Evolutionary conservation across 1,284 basidiomycete species (phyloP).

Genomic region (Cutaneotrichosporon sp.): DNA sequence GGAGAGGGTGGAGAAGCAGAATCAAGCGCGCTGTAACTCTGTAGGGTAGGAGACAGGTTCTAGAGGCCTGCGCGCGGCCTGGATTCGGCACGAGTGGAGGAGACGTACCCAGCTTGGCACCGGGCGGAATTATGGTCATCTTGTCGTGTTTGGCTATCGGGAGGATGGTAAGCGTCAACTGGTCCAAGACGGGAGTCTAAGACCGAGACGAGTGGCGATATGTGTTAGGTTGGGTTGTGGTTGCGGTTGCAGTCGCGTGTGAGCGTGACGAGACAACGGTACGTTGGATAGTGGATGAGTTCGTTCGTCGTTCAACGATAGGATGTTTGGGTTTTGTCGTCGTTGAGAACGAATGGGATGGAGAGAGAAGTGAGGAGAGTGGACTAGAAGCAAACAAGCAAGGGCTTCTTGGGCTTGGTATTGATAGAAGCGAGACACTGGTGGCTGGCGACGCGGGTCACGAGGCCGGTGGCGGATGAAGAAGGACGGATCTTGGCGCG

Average conservation of each 20-base stretch:
- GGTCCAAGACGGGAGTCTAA: background rate
- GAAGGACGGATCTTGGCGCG: background rate
- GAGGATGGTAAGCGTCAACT: background rate
- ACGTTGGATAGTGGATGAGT: background rate
- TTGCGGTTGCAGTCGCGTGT: background rate
- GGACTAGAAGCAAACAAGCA: background rate
- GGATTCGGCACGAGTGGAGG: background rate
- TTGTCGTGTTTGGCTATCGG: slow-evolving; percentile 4
- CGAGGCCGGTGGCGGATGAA: background rate
- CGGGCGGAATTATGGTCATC: slow-evolving; percentile 43
- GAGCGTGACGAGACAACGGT: background rate
- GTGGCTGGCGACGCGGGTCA: background rate
- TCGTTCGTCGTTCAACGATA: background rate
- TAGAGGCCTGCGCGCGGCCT: background rate
- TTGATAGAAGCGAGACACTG: background rate
- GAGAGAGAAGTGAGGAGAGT: background rate
- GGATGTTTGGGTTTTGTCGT: background rate
- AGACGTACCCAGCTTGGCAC: slow-evolving; percentile 45
- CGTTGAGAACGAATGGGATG: background rate
- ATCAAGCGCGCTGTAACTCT: background rate
- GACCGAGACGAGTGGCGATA: background rate
- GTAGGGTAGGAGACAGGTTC: background rate
- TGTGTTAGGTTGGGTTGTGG: too few species aligned
- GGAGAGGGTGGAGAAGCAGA: background rate
- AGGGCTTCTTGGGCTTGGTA: background rate